Evolutionary conservation across 2,329 filamentous ascomycete species (phyloP).

Genomic region (Dactylellina parvicollis): DNA sequence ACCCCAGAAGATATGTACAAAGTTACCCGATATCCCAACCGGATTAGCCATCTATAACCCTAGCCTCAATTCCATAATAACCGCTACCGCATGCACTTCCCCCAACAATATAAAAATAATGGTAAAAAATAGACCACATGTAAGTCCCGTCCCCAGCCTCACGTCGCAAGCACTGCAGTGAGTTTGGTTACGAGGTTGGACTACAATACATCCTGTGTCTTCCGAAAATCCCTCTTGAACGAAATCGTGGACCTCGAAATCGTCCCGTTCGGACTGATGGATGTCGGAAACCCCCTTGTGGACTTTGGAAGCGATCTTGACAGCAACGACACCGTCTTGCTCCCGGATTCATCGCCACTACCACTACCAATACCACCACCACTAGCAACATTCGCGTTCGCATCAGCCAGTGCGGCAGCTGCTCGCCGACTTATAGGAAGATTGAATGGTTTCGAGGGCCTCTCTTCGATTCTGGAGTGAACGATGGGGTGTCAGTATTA

Average conservation of each 20-base stretch:
- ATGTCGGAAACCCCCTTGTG: conserved; percentile 30
- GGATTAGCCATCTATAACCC: no score
- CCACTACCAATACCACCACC: not conserved
- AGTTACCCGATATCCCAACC: no score
- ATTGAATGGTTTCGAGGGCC: conserved; percentile 52
- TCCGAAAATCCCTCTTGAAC: conserved; percentile 48
- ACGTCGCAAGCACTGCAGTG: no score
- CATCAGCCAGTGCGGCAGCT: conserved; percentile 44
- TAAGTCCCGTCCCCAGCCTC: no score
- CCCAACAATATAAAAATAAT: not conserved
- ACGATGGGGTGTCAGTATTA: conserved; percentile 51
- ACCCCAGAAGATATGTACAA: not conserved
- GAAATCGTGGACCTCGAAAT: conserved; percentile 43
- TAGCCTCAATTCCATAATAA: no score
- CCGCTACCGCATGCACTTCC: no score
- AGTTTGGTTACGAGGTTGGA: no score
- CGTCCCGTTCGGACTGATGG: conserved; percentile 36
- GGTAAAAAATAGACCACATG: not conserved
- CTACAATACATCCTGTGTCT: conserved; percentile 47
- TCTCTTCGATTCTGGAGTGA: conserved; percentile 53
- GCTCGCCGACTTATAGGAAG: conserved; percentile 46
- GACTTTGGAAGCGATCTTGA: conserved; percentile 39
- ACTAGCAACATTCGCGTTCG: conserved; percentile 17
- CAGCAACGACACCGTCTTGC: conserved; percentile 10
- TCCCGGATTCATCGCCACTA: not conserved